Percentiles rank a stretch among this genome's conserved stretches.
phyloP scores from a whole-genome alignment of 176 grass and related monocot species.

The Oryza meyeriana region DNA sequence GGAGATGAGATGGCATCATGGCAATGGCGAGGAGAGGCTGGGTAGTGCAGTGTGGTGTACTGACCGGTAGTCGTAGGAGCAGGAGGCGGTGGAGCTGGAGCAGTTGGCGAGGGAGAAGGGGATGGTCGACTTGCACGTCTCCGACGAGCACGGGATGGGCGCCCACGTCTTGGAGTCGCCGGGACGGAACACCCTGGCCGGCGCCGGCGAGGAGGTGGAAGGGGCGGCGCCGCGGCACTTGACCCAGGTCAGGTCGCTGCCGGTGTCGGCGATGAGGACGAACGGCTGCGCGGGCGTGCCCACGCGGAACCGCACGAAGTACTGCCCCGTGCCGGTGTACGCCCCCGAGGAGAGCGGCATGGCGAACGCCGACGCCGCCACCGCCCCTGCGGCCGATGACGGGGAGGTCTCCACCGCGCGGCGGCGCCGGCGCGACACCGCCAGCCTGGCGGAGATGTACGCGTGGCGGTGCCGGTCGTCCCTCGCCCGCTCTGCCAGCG shows the following conservation, averaged over 20 bases:
- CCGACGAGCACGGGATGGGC: constrained; percentile 55
- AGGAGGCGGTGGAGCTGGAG: constrained; percentile 43
- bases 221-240: constrained; percentile 44
- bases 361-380: constrained; percentile 42
- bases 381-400: not conserved
- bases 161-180: constrained; percentile 41
- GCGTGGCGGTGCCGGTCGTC: constrained; percentile 39
- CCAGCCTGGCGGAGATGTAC: constrained; percentile 28
- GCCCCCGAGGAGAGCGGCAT: constrained; percentile 82
- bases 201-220: not conserved
- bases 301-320: constrained; percentile 83
- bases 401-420: constrained; percentile 7
- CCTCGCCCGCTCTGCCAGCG: constrained; percentile 7
- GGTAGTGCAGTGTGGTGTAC: not conserved
- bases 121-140: constrained; percentile 53
- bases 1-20: not conserved
- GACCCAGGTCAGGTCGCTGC: constrained; percentile 98
- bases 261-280: constrained; percentile 78
- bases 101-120: constrained; percentile 71
- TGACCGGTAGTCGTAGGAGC: constrained; percentile 76
- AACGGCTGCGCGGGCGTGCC: constrained; percentile 87
- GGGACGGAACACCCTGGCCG: constrained; percentile 41
- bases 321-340: constrained; percentile 75
- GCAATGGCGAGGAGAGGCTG: not conserved
- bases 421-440: not conserved